Evolutionary conservation across 2,329 filamentous ascomycete species (phyloP), one percentile per base, ranked within the genome.

Genomic region (Lojkania enalia): DNA sequence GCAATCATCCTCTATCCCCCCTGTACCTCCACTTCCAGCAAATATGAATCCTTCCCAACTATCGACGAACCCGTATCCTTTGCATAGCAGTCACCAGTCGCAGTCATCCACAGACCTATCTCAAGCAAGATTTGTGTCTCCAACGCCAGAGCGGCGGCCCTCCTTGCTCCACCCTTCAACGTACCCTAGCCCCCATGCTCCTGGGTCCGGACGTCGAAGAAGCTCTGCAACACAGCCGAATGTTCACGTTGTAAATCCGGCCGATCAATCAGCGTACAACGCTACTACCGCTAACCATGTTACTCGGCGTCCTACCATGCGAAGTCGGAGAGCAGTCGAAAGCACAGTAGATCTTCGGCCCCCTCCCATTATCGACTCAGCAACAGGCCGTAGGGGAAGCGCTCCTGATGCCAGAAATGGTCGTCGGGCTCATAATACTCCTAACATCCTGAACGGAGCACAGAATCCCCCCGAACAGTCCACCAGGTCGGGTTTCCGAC

Each of bases 151-250:
- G 14, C 55, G 51, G 14, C 57, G 63, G 1, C 65, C 65, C 2
- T 62, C 65, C 1, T 51, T 69, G 3, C 46, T 67, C 15, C 66
- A 69, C 27, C 65, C 64, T 12, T 63, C 58, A 1, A 69, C 66
- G 9, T 68, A 60, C 43, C 66, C 66, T 1, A 57, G 44, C n/a
- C 64, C 60, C 2, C 58, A 59, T 38, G 55, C 54, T 4, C 48
- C 52, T 3, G 36, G 38, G 5, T 50, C 57, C 1, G 43, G 55
- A n/a, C 58, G 57, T 13, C 47, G 62, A 19, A 53, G 61, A n/a
- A 58, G 61, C 23, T 63, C 60, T 16, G 38, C 61, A n/a, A 43
- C 54, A 6, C 57, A 43, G 6, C 25, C 49, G 4, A 21, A 9
- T 11, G 30, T 12, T 20, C 36, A 41, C 13, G 43, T 36, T 15